Evolutionary conservation across 345 rosid genomes (phyloP).

Genomic region (Pistacia atlantica): DNA sequence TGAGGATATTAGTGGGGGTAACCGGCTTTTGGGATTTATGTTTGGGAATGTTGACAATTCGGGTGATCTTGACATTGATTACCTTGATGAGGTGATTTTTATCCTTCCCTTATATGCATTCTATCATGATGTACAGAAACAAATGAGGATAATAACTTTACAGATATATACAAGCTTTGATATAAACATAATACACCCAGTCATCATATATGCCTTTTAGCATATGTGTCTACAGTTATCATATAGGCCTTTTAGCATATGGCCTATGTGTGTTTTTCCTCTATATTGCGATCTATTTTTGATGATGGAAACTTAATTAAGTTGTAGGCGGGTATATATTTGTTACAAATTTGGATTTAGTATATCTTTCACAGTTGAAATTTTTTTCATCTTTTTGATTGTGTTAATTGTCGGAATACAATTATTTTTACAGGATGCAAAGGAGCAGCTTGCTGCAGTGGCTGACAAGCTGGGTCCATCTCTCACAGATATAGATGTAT

Average conservation of each 20-base stretch:
- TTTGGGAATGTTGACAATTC: conserved; percentile 95
- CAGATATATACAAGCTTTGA: background rate
- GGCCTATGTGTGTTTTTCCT: too few species aligned
- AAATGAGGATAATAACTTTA: background rate
- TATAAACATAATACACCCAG: background rate
- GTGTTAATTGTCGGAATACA: conserved; percentile 17
- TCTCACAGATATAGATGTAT: conserved; percentile 85
- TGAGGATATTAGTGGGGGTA: conserved; percentile 73
- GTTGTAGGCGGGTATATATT: too few species aligned
- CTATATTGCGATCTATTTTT: too few species aligned
- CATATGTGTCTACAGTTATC: background rate
- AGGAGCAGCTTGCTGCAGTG: conserved; percentile 92
- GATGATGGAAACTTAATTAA: too few species aligned
- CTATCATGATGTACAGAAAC: background rate
- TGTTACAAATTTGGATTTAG: background rate
- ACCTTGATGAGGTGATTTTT: conserved; percentile 83
- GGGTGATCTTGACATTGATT: conserved; percentile 96
- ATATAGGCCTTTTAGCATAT: conserved; percentile 13
- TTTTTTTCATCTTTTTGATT: background rate
- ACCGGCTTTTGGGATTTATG: conserved; percentile 85
- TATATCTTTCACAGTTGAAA: background rate
- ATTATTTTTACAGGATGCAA: conserved; percentile 73
- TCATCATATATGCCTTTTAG: background rate
- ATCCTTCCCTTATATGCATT: background rate
- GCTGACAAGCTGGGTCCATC: conserved; percentile 95